Percentiles rank a stretch among this genome's conserved stretches.
These are phyloP conservation scores for Leccinum pellstonianum DNA, from an alignment of 768 basidiomycete genomes.

Conservation along the genomic window DNA sequence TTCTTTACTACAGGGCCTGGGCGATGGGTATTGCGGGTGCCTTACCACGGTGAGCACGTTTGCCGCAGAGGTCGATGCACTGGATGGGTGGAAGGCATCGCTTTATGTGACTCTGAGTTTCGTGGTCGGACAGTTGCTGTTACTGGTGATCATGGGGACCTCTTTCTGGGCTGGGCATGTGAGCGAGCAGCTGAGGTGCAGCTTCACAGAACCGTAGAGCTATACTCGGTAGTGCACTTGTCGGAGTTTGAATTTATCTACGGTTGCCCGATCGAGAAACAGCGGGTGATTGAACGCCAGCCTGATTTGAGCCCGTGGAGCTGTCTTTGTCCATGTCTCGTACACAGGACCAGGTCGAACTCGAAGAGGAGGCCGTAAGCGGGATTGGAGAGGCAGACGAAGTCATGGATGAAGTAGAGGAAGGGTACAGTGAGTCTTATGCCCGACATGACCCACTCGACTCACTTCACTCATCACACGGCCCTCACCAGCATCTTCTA, in stretches of 20 bases:
- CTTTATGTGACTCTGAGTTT: constrained; percentile 72
- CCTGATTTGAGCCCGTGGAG: constrained; percentile 24
- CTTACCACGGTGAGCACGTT: constrained; percentile 95
- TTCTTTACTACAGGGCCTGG: constrained; percentile 73
- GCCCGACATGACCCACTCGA: constrained; percentile 5
- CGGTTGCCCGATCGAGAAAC: constrained; percentile 29
- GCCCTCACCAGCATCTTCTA: constrained; percentile 67
- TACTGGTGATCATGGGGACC: constrained; percentile 73
- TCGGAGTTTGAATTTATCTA: constrained; percentile 32
- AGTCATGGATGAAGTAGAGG: constrained; percentile 68
- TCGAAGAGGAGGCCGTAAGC: constrained; percentile 62
- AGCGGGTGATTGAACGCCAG: constrained; percentile 20
- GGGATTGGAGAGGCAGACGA: constrained; percentile 67
- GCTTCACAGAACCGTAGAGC: constrained; percentile 28
- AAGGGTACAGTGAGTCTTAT: constrained; percentile 72
- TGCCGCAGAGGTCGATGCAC: constrained; percentile 68
- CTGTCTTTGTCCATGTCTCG: constrained; percentile 39
- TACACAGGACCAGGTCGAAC: constrained; percentile 44
- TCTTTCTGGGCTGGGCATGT: constrained; percentile 52
- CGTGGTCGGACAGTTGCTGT: constrained; percentile 62
- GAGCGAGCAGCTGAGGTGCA: constrained; percentile 50
- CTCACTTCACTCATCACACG: constrained; percentile 19
- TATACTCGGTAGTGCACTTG: constrained; percentile 3
- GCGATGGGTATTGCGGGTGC: constrained; percentile 94
- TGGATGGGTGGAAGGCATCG: constrained; percentile 57